These are phyloP conservation scores for Erodium texanum DNA, from an alignment of 441 rosid species.

Conservation along the genomic window DNA sequence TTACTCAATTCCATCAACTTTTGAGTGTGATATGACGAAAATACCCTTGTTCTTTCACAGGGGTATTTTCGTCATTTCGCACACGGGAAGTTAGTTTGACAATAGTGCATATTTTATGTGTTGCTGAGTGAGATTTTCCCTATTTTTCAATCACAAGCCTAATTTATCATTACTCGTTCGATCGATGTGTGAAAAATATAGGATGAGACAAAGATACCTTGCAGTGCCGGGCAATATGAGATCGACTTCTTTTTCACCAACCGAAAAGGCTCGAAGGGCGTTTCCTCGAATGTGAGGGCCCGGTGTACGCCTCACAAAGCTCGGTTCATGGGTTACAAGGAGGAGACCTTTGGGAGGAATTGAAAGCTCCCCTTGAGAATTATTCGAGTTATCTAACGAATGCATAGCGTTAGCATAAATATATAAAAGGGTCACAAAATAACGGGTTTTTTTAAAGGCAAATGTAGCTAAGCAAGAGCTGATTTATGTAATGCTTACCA, in stretches of 20 bases:
- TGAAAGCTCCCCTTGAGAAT: constrained; percentile 41
- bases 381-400: constrained; percentile 30
- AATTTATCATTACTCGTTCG: not conserved
- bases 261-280: constrained; percentile 63
- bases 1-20: too few species aligned
- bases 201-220: constrained; percentile 40
- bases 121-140: too few species aligned
- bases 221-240: constrained; percentile 86
- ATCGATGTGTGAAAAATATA: not conserved
- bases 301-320: constrained; percentile 55
- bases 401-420: constrained; percentile 14
- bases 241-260: constrained; percentile 88
- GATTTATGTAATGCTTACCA: constrained; percentile 30
- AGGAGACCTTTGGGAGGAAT: constrained; percentile 72
- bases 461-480: not conserved
- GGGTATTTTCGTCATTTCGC: too few species aligned
- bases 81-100: too few species aligned
- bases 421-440: not conserved
- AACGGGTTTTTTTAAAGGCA: not conserved
- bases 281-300: constrained; percentile 96
- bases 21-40: too few species aligned
- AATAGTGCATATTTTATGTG: too few species aligned
- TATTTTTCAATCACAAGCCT: too few species aligned
- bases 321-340: constrained; percentile 81
- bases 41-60: too few species aligned